phyloP scores from a whole-genome alignment of 2,329 filamentous ascomycete genomes.

The Pyrenochaeta sp. region DNA sequence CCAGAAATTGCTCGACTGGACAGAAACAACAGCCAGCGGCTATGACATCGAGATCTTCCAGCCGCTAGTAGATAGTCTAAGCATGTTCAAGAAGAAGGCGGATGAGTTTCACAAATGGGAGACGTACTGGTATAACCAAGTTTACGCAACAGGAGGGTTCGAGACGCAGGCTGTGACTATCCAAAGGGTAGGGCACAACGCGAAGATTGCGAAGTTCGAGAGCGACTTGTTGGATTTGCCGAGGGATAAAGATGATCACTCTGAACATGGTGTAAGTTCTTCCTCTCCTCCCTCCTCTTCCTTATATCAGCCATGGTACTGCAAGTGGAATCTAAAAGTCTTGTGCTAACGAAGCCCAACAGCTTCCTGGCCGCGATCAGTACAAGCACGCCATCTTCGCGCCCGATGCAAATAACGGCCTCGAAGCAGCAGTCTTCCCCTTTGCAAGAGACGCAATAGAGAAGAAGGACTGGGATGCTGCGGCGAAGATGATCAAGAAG shows the following conservation, averaged over 20 bases:
- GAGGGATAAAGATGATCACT: conserved; percentile 54
- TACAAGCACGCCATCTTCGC: conserved; percentile 94
- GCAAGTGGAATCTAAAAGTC: no score
- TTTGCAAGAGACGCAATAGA: conserved; percentile 84
- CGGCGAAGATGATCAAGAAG: conserved; percentile 74
- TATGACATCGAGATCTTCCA: conserved; percentile 61
- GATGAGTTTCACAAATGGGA: conserved; percentile 79
- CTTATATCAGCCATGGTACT: neutral
- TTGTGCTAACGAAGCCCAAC: conserved; percentile 13
- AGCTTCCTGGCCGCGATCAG: conserved; percentile 82
- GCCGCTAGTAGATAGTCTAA: conserved; percentile 69
- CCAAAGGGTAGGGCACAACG: conserved; percentile 78
- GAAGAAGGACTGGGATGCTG: conserved; percentile 72
- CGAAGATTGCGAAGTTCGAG: conserved; percentile 82
- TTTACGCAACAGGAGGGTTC: conserved; percentile 76
- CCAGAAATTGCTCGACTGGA: conserved; percentile 71
- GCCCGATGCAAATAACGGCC: conserved; percentile 77
- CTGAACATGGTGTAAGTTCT: conserved; percentile 69
- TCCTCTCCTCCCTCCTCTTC: neutral
- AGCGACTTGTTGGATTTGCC: conserved; percentile 81
- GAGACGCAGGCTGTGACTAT: conserved; percentile 75
- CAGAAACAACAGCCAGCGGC: conserved; percentile 58
- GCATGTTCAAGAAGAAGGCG: conserved; percentile 67
- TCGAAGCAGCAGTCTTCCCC: conserved; percentile 74
- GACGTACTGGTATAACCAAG: conserved; percentile 74